Evolutionary conservation across 177 flowering plant species (phyloP).

Genomic region (Vitis hybrid): DNA sequence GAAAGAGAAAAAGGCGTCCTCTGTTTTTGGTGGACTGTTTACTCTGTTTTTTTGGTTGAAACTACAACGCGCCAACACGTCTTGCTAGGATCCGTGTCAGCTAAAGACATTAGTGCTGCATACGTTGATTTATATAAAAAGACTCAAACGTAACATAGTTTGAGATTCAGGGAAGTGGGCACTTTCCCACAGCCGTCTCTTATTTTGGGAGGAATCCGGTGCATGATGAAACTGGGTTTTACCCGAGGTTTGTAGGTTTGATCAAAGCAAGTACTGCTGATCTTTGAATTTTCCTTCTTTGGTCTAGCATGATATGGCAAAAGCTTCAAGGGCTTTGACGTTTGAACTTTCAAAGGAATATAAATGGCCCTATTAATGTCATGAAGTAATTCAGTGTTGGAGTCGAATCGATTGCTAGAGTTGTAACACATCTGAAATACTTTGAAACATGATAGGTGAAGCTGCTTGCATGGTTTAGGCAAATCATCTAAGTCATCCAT

Average conservation of each 20-base stretch:
- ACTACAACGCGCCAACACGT: too few species aligned
- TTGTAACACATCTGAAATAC: conserved; percentile 48
- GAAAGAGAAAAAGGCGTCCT: too few species aligned
- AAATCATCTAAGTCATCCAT: conserved; percentile 22
- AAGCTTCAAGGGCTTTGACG: neutral
- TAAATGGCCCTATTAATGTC: conserved; percentile 39
- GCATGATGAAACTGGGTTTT: neutral
- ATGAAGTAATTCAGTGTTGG: conserved; percentile 23
- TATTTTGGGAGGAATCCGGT: neutral
- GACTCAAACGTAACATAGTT: too few species aligned
- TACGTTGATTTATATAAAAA: too few species aligned
- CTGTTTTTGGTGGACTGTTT: too few species aligned
- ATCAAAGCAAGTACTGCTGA: neutral
- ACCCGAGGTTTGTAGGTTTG: neutral
- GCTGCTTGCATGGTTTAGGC: conserved; percentile 26
- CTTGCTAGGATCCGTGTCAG: too few species aligned
- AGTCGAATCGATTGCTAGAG: conserved; percentile 35
- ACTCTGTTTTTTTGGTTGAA: too few species aligned
- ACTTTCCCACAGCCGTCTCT: neutral
- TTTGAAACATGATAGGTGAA: conserved; percentile 36
- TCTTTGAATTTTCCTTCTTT: neutral
- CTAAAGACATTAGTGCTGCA: too few species aligned
- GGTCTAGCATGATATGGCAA: neutral
- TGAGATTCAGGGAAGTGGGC: neutral
- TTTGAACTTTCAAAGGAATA: conserved; percentile 21